Percentiles rank a stretch among this genome's conserved stretches.
Evolutionary conservation across 148 eudicot species (phyloP).

Genomic region (Dysphania ambrosioides): DNA sequence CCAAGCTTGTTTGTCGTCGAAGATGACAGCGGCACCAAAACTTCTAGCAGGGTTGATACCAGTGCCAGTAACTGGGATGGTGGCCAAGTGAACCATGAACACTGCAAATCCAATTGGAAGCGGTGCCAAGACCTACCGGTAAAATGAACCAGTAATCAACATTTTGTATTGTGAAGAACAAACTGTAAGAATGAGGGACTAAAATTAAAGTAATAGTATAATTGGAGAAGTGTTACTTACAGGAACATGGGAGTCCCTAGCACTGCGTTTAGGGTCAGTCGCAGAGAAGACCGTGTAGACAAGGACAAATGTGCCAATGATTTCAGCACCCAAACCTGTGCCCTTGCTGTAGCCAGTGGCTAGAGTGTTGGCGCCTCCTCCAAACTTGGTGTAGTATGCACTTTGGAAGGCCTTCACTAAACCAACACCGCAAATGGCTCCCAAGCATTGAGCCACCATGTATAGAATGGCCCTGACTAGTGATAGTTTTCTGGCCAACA

Average conservation of each 20-base stretch:
- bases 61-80: constrained; percentile 40
- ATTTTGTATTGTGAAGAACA: no score
- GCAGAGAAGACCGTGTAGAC: constrained; percentile 45
- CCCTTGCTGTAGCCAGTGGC: constrained; percentile 34
- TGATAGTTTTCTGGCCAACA: constrained; percentile 38
- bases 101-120: constrained; percentile 46
- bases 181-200: neutral
- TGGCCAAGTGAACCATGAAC: constrained; percentile 46
- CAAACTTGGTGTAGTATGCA: constrained; percentile 25
- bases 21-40: constrained; percentile 48
- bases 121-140: constrained; percentile 43
- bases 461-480: constrained; percentile 35
- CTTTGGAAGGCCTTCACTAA: constrained; percentile 42
- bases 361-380: constrained; percentile 42
- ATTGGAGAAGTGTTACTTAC: constrained; percentile 34
- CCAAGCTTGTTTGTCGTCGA: constrained; percentile 36
- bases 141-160: neutral
- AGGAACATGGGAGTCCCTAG: constrained; percentile 49
- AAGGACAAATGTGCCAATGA: constrained; percentile 41
- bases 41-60: constrained; percentile 54
- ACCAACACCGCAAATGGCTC: constrained; percentile 45
- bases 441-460: constrained; percentile 46
- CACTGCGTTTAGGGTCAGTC: constrained; percentile 47
- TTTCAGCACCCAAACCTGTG: constrained; percentile 38
- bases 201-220: no score